Conservation (phyloP, 306 rosid species). For the Cyamopsis tetragonoloba region DNA sequence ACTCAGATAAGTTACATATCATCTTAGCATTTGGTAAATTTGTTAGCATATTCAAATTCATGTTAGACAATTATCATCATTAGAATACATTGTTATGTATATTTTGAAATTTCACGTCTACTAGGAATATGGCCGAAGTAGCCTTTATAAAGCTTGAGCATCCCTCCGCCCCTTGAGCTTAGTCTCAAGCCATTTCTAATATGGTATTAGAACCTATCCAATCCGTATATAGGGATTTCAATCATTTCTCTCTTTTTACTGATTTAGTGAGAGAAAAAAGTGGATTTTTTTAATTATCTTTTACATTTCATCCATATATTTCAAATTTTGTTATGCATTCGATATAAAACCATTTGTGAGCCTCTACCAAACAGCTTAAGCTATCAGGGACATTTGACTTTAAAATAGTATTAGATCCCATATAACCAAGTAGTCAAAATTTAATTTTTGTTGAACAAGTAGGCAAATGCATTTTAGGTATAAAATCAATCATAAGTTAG, state of each 20-base stretch:
- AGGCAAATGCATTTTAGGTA: background rate
- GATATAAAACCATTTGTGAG: background rate
- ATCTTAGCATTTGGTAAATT: constrained; percentile 1
- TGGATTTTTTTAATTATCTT: background rate
- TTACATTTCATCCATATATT: background rate
- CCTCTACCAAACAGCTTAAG: background rate
- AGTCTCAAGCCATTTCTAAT: too few relatives aligned
- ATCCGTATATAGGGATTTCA: background rate
- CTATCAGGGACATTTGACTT: background rate
- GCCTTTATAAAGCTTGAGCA: too few relatives aligned
- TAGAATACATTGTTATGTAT: background rate
- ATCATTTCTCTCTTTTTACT: background rate
- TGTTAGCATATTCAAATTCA: background rate
- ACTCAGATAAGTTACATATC: constrained; percentile 27
- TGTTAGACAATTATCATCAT: background rate
- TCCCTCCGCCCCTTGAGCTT: too few relatives aligned
- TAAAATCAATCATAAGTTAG: background rate
- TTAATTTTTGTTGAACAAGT: background rate
- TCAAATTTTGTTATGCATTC: background rate
- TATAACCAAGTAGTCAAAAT: background rate
- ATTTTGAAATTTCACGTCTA: too few relatives aligned
- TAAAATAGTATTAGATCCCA: background rate
- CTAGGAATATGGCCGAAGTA: too few relatives aligned
- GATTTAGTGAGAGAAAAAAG: background rate
- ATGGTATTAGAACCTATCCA: too few relatives aligned